Conservation (phyloP, 805 yeast species). For the Metschnikowia hibisci region DNA sequence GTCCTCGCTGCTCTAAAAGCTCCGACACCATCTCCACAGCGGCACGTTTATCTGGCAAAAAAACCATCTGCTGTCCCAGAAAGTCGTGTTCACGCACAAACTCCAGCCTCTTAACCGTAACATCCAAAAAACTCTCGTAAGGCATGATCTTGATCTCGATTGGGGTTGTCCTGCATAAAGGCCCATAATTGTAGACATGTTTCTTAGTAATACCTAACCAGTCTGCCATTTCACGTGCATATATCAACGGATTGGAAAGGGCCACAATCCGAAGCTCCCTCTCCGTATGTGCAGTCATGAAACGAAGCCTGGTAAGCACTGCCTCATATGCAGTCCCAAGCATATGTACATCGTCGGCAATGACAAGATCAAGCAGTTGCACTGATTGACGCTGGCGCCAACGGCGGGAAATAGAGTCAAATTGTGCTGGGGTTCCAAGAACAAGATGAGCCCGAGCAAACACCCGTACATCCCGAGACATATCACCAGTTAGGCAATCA, state of each 20-base stretch:
- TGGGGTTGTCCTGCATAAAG: conserved; percentile 54
- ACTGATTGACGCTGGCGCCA: conserved; percentile 79
- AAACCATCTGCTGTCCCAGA: conserved; percentile 31
- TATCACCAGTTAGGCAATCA: conserved; percentile 50
- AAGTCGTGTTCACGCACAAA: conserved; percentile 5
- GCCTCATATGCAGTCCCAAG: conserved; percentile 72
- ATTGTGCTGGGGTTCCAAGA: conserved; percentile 75
- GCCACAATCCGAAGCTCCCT: conserved; percentile 58
- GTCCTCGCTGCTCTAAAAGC: conserved; percentile 5
- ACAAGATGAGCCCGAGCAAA: conserved; percentile 62
- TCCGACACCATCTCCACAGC: conserved; percentile 7
- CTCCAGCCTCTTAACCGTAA: background rate
- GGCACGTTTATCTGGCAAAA: conserved; percentile 49
- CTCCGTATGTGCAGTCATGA: conserved; percentile 65
- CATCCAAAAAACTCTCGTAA: conserved; percentile 5
- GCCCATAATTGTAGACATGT: conserved; percentile 65
- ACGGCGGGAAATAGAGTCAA: conserved; percentile 66
- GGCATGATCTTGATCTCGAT: conserved; percentile 55
- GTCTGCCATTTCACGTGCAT: conserved; percentile 72
- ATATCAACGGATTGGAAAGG: conserved; percentile 64
- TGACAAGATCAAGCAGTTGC: conserved; percentile 60
- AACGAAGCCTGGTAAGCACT: conserved; percentile 64
- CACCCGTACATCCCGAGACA: conserved; percentile 49
- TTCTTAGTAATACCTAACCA: conserved; percentile 76
- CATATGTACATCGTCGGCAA: conserved; percentile 70